Percentiles rank a stretch among this genome's conserved stretches.
Conservation (phyloP, 345 rosid species). For the Erodium maritimum region DNA sequence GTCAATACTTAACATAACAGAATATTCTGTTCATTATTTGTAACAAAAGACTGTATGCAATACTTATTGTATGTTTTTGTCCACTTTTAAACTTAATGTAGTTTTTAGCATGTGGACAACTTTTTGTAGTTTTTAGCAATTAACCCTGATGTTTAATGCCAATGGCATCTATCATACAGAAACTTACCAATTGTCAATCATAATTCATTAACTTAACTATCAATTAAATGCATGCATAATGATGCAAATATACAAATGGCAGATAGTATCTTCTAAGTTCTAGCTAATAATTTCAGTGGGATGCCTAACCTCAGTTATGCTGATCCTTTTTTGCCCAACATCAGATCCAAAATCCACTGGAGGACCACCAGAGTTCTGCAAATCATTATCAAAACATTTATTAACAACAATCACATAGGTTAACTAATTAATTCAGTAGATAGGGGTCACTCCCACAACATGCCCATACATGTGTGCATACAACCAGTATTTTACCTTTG, state of each 20-base stretch:
- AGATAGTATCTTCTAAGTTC: no score
- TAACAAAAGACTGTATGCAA: no score
- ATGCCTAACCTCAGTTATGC: slow-evolving; percentile 57
- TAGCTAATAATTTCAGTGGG: slow-evolving; percentile 1
- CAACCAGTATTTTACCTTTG: background rate
- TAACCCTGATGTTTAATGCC: no score
- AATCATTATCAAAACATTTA: slow-evolving; percentile 3
- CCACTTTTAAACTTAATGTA: no score
- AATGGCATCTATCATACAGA: background rate
- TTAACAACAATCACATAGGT: background rate
- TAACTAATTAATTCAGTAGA: background rate
- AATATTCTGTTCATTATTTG: no score
- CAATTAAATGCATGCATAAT: background rate
- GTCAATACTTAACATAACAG: no score
- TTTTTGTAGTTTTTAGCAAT: no score
- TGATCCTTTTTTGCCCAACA: slow-evolving; percentile 39
- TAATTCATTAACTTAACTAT: background rate
- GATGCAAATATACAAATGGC: background rate
- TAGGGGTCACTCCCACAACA: background rate
- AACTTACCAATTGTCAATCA: background rate
- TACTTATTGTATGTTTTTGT: no score
- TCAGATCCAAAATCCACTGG: slow-evolving; percentile 70
- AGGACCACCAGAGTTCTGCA: slow-evolving; percentile 41
- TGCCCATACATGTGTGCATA: background rate
- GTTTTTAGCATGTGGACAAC: no score